phyloP scores from a whole-genome alignment of 2,329 filamentous ascomycete species.

The Aspergillus vadensis region DNA sequence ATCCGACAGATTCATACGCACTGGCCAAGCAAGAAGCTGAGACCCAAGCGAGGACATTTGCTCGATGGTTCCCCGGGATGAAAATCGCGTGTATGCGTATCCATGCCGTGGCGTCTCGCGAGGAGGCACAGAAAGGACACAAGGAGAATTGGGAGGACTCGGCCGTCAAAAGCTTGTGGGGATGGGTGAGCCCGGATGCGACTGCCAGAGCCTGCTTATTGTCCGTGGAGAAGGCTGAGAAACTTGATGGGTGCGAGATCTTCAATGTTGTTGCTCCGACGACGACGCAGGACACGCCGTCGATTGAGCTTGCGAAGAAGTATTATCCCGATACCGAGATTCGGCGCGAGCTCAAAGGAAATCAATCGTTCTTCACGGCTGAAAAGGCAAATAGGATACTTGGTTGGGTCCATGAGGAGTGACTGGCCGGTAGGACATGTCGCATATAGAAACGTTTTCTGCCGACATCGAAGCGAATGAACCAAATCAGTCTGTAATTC shows the following conservation, averaged over 20 bases:
- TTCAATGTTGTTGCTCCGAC: constrained; percentile 41
- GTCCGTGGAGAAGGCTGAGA: constrained; percentile 35
- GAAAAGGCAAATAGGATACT: constrained; percentile 20
- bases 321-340: constrained; percentile 31
- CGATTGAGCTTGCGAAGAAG: constrained; percentile 26
- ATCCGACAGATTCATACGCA: constrained; percentile 41
- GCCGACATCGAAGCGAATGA: neutral
- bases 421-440: constrained; percentile 14
- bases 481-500: neutral
- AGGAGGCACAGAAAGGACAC: constrained; percentile 36
- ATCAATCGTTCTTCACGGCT: constrained; percentile 27
- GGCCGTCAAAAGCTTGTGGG: constrained; percentile 41
- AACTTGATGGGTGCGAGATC: constrained; percentile 36
- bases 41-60: constrained; percentile 36
- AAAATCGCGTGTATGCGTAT: constrained; percentile 43
- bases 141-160: constrained; percentile 35
- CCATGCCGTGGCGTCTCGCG: constrained; percentile 37
- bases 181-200: constrained; percentile 39
- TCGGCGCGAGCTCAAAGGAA: constrained; percentile 23
- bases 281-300: constrained; percentile 29
- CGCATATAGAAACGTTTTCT: neutral
- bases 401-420: constrained; percentile 35
- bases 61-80: constrained; percentile 41
- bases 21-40: constrained; percentile 43
- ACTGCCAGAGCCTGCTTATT: constrained; percentile 40